Conservation (phyloP, 148 eudicot species). For the Vaccinium macrocarpon region DNA sequence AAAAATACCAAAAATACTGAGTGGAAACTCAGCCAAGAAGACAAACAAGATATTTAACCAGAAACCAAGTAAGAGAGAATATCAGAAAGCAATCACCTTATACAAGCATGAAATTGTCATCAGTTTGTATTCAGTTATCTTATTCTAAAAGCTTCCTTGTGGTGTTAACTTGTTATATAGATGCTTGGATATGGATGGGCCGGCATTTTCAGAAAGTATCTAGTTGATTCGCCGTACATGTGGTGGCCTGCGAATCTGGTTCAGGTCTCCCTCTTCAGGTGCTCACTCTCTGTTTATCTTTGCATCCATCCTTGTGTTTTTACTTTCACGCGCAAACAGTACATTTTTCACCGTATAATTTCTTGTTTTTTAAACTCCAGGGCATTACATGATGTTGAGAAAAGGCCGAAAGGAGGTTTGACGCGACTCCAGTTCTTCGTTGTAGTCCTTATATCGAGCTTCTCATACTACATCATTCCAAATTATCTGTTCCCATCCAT, state of each 20-base stretch:
- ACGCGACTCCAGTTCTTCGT: constrained; percentile 49
- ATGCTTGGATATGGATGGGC: constrained; percentile 65
- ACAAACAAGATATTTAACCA: neutral
- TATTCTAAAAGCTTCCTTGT: neutral
- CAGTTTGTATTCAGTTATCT: neutral
- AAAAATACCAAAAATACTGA: too few relatives aligned
- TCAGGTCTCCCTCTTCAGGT: constrained; percentile 53
- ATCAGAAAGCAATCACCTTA: neutral
- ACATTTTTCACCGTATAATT: neutral
- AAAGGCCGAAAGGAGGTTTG: constrained; percentile 40
- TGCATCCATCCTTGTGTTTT: neutral
- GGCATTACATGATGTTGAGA: constrained; percentile 48
- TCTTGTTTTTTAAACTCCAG: constrained; percentile 6
- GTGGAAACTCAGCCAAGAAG: neutral
- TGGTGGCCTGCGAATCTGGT: constrained; percentile 54
- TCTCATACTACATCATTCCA: constrained; percentile 43
- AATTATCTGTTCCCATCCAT: constrained; percentile 44
- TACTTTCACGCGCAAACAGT: neutral
- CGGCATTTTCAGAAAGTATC: constrained; percentile 37
- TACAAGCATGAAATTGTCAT: neutral
- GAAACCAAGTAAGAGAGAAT: too few relatives aligned
- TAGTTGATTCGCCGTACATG: constrained; percentile 53
- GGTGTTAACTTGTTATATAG: constrained; percentile 17
- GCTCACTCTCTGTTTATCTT: constrained; percentile 2
- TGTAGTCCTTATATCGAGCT: constrained; percentile 41